phyloP scores from a whole-genome alignment of 495 filamentous ascomycete genomes.

The Elasticomyces elasticus region DNA sequence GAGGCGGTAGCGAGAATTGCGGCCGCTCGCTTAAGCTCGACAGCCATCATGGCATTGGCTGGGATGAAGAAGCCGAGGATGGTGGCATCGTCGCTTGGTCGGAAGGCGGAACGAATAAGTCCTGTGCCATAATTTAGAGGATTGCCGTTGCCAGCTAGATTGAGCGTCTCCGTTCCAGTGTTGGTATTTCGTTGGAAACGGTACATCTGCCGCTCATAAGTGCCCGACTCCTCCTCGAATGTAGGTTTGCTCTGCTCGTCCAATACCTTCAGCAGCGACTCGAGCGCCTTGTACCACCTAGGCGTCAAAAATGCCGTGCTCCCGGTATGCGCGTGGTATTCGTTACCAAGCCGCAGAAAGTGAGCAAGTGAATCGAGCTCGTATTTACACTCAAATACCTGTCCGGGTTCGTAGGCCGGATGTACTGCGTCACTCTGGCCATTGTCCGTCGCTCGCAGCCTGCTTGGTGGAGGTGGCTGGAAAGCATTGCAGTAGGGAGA shows the following conservation, averaged over 20 bases:
- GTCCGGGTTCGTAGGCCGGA: conserved; percentile 68
- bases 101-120: conserved; percentile 82
- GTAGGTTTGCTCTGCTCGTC: conserved; percentile 71
- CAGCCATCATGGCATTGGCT: conserved; percentile 89
- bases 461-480: conserved; percentile 79
- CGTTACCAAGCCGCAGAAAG: conserved; percentile 76
- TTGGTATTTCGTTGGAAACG: conserved; percentile 74
- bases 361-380: conserved; percentile 91
- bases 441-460: conserved; percentile 55
- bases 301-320: conserved; percentile 66
- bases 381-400: conserved; percentile 98
- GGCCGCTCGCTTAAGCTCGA: conserved; percentile 73
- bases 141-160: conserved; percentile 73
- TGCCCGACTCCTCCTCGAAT: conserved; percentile 55
- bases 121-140: conserved; percentile 77
- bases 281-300: conserved; percentile 71
- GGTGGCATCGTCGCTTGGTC: conserved; percentile 95
- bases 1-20: conserved; percentile 49
- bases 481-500: conserved; percentile 98
- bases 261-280: conserved; percentile 61
- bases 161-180: conserved; percentile 83
- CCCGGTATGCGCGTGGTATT: conserved; percentile 71
- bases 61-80: conserved; percentile 94
- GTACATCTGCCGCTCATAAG: conserved; percentile 64
- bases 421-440: conserved; percentile 77